Base-by-base conservation (phyloP, 208 protist genomes). In the Leishmania mexicana region DNA sequence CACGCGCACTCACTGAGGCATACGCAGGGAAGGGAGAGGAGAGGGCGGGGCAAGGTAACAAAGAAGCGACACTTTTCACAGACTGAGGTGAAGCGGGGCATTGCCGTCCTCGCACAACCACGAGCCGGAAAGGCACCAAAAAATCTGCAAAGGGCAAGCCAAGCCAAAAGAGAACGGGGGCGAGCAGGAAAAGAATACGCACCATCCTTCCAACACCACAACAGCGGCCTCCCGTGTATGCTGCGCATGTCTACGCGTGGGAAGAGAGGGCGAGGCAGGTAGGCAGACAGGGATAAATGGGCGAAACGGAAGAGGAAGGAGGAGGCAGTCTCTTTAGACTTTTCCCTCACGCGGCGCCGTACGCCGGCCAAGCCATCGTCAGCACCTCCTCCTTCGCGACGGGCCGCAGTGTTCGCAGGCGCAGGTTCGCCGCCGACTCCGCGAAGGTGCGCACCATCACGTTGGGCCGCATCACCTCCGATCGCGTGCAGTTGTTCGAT, bases 371-470 rank as follows among this genome's bases (percentile, higher is more conserved):
- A 8, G 78, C 75, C 67, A 86, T 81, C 19, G 74, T 71, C 51
- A 88, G 65, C 15, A 72, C 47, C 42, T 88, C 85, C 49, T 78
- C 82, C 79, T 80, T 83, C 2, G 47, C 45, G 38, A 88, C 77
- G 31, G 76, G 79, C 54, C 82, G 83, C n/a, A 88, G 40, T 13
- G 79, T 79, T 54, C 83, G 81, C n/a, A 89, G 19, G 7, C 84
- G 86, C 35, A 89, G 62, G 53, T 79, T 85, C 4, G 84, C 57
- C 17, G 80, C 84, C 11, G 86, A 84, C 78, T 89, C 86, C 2
- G 78, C 70, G 38, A 82, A 85, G 31, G 79, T 85, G 70, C 83
- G 80, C 51, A 86, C 76, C 45, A 60, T 77, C 45, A 87, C 78
- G 75, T 89, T 89, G 21, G 86, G 83, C 75, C 67, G 62, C 64